Evolutionary conservation across 495 filamentous ascomycete species (phyloP), one percentile per base, ranked within the genome.

Genomic region (Glonium stellatum): DNA sequence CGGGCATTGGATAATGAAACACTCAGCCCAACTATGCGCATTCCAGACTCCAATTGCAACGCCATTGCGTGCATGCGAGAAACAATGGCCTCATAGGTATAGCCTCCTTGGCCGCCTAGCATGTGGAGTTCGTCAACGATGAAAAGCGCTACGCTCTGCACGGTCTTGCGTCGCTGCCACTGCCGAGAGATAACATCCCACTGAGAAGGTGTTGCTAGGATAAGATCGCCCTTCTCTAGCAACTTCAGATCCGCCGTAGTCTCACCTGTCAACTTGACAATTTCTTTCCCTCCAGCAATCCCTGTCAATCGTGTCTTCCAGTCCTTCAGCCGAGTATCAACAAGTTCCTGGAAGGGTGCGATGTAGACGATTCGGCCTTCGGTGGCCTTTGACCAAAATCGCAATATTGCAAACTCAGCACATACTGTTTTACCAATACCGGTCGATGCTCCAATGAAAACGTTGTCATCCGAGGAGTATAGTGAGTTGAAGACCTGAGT

Each of bases 11-110:
- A 86, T 25, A 99, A 80, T 18, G 92, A 92, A 44, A 96, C 95
- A 71, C 90, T 95, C 56, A 99, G 76, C 8, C 91, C 93, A 57
- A 97, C 77, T 39, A 97, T 89, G 31, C 93, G 86, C 80, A 97
- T 82, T 23, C 86, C 78, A 37, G 85, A 85, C 69, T 95, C 87
- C 1, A 87, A 86, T 67, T 97, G 92, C 0, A 90, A 84, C 31
- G 90, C 86, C 62, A 99, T 95, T 65, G 92, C 93, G 70, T 96
- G 91, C 92, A 97, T 97, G 47, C 93, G 87, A 55, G 95, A 97
- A 52, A 99, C 87, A 54, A 99, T 84, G 49, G 92, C 87, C 73
- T 99, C 93, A 71, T 97, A 99, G 13, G 92, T 81, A 69, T 92
- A 95, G 15, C 93, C 95, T 52, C 83, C 80, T 59, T 87, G 85